Evolutionary conservation across 331 rosid genomes (phyloP).

Genomic region (Pyrus hybrid): DNA sequence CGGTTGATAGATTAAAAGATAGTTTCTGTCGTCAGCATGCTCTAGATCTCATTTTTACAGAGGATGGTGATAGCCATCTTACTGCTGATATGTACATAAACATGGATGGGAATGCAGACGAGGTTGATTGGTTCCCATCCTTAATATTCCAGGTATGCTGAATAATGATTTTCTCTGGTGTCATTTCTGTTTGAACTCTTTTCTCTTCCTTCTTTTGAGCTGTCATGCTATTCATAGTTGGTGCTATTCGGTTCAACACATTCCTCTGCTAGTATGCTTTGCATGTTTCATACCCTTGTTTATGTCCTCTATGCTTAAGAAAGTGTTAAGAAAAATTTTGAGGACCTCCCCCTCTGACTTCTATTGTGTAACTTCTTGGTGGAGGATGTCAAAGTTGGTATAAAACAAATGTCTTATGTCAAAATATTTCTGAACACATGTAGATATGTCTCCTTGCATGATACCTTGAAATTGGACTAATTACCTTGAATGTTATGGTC

Average conservation of each 20-base stretch:
- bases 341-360: background rate
- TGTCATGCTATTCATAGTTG: background rate
- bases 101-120: slow-evolving; percentile 70
- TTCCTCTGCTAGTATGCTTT: background rate
- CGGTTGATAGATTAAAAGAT: slow-evolving; percentile 86
- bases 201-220: background rate
- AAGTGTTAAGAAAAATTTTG: background rate
- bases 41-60: slow-evolving; percentile 83
- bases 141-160: slow-evolving; percentile 73
- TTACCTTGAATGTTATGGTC: background rate
- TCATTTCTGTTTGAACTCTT: background rate
- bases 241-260: background rate
- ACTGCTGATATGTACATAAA: slow-evolving; percentile 90
- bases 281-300: background rate
- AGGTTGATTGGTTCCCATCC: slow-evolving; percentile 85
- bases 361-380: background rate
- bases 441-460: background rate
- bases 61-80: slow-evolving; percentile 94
- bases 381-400: background rate
- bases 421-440: background rate
- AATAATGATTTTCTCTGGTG: background rate
- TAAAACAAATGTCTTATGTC: background rate
- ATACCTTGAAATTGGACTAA: background rate
- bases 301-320: background rate
- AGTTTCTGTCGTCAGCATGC: slow-evolving; percentile 95